Percentiles rank a stretch among this genome's conserved stretches.
Evolutionary conservation across 768 basidiomycete species (phyloP).

Genomic region (Suillus decipiens): DNA sequence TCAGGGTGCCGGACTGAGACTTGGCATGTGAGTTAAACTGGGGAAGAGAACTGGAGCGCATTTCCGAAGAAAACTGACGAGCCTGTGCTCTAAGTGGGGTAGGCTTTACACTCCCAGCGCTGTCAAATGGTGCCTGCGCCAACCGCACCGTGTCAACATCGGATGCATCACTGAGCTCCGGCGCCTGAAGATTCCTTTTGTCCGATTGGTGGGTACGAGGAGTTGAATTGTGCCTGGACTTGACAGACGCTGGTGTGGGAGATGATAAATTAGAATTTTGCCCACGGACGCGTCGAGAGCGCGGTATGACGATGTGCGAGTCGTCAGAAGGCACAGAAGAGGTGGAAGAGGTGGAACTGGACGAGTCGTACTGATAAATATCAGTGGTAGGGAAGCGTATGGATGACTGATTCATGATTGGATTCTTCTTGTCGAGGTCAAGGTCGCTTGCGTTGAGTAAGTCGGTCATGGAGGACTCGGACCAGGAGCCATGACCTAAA

Average conservation of each 20-base stretch:
- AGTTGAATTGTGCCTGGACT: conserved; percentile 12
- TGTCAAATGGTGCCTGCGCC: conserved; percentile 22
- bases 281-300: conserved; percentile 38
- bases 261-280: conserved; percentile 39
- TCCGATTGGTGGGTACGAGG: conserved; percentile 17
- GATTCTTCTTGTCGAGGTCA: conserved; percentile 6
- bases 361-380: conserved; percentile 27
- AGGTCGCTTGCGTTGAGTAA: neutral
- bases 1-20: neutral
- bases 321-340: conserved; percentile 40
- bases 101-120: conserved; percentile 18
- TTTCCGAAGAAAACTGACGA: conserved; percentile 26
- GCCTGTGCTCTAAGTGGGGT: conserved; percentile 7
- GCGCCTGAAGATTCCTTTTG: conserved; percentile 16
- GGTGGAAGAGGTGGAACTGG: conserved; percentile 39
- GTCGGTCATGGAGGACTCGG: conserved; percentile 18
- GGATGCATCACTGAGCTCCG: conserved; percentile 28
- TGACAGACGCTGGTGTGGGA: conserved; percentile 42
- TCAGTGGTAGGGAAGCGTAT: conserved; percentile 2
- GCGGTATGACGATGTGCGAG: conserved; percentile 35
- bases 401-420: conserved; percentile 8
- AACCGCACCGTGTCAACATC: conserved; percentile 30
- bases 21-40: conserved; percentile 8
- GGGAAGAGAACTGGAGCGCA: conserved; percentile 11
- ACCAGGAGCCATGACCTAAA: conserved; percentile 15